Conservation (phyloP, 2,329 filamentous ascomycete genomes). For the Venturia carpophila region DNA sequence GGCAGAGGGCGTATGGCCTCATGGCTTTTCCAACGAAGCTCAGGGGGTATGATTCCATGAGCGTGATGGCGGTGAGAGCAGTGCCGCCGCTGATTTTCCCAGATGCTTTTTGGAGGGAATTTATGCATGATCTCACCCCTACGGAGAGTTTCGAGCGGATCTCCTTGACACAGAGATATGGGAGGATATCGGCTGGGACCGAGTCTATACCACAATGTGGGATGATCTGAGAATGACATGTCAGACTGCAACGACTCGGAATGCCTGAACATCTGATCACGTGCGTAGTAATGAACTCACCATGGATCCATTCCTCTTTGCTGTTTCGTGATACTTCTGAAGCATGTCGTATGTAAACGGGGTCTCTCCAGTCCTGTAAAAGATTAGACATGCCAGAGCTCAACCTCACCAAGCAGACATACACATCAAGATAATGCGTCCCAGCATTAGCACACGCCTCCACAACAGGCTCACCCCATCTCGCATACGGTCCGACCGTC, state of each 20-base stretch:
- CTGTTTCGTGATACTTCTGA: constrained; percentile 51
- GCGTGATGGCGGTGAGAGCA: constrained; percentile 56
- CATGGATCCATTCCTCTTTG: constrained; percentile 53
- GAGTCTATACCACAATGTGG: constrained; percentile 55
- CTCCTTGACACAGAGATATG: constrained; percentile 43
- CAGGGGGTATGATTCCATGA: constrained; percentile 42
- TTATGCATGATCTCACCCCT: constrained; percentile 44
- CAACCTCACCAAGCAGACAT: constrained; percentile 20
- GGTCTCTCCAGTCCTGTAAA: constrained; percentile 50
- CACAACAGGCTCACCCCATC: constrained; percentile 56
- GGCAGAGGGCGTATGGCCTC: constrained; percentile 46
- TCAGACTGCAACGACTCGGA: background rate
- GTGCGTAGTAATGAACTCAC: constrained; percentile 30
- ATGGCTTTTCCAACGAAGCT: constrained; percentile 41
- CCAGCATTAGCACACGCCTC: constrained; percentile 57
- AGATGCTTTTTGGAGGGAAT: constrained; percentile 44
- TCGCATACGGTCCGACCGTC: constrained; percentile 55
- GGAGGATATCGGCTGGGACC: constrained; percentile 52
- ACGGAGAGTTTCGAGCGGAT: constrained; percentile 45
- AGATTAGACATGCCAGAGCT: background rate
- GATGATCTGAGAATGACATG: constrained; percentile 40
- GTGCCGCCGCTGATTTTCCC: constrained; percentile 50
- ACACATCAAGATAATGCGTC: constrained; percentile 60
- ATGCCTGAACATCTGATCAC: background rate
- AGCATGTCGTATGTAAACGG: constrained; percentile 58